Evolutionary conservation across 352 stramenopile species (phyloP).

Genomic region (Phytopythium kandeliae): DNA sequence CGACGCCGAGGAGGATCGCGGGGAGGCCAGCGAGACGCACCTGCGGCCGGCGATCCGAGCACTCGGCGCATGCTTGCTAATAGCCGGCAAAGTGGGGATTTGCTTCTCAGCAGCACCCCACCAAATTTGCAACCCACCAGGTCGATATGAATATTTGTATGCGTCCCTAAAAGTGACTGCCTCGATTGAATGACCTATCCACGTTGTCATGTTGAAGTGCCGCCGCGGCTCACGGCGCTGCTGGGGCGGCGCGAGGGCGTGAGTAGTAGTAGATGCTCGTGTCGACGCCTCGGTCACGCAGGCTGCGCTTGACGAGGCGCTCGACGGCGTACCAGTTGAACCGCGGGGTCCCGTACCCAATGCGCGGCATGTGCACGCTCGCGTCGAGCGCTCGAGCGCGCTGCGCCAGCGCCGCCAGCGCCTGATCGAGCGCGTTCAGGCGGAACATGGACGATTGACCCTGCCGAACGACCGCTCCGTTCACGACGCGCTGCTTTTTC

Average conservation of each 20-base stretch:
- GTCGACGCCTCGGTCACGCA: conserved; percentile 44
- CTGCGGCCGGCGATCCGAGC: conserved; percentile 6
- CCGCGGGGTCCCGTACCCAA: conserved; percentile 64
- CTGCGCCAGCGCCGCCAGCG: conserved; percentile 34
- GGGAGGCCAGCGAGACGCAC: neutral
- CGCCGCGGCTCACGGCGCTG: neutral
- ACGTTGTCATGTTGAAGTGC: no score
- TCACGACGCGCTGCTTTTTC: conserved; percentile 43
- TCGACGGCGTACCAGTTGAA: conserved; percentile 85
- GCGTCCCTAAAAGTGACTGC: no score
- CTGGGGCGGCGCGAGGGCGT: neutral
- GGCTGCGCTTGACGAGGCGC: conserved; percentile 56
- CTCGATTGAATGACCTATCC: no score
- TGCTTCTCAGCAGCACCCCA: no score
- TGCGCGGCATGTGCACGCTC: conserved; percentile 70
- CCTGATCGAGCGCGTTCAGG: conserved; percentile 49
- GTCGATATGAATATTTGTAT: no score
- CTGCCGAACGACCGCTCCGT: conserved; percentile 27
- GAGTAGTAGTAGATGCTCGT: conserved; percentile 75
- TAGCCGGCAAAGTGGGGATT: no score
- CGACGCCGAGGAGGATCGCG: neutral
- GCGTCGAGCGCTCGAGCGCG: conserved; percentile 27
- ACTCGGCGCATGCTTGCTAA: conserved; percentile 1
- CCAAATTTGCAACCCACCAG: no score
- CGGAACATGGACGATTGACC: conserved; percentile 66